These are phyloP conservation scores for Metschnikowia reukaufii DNA, from an alignment of 805 yeast genomes.

Conservation along the genomic window DNA sequence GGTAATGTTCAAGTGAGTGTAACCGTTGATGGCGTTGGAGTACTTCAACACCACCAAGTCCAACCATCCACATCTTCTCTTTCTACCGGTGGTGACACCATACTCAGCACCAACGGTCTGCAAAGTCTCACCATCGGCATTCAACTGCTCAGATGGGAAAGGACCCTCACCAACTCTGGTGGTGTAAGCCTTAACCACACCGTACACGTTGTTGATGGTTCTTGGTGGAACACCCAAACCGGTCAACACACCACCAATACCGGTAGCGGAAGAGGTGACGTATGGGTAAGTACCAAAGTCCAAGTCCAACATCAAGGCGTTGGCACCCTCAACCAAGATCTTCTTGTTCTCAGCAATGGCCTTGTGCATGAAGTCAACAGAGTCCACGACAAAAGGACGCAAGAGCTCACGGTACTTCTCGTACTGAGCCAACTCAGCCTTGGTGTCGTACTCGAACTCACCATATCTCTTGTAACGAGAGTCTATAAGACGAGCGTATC, in stretches of 20 bases:
- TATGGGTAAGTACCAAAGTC: conserved; percentile 98
- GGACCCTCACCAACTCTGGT: conserved; percentile 99
- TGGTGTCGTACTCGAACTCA: conserved; percentile 82
- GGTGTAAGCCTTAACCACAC: conserved; percentile 98
- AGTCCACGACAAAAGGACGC: conserved; percentile 91
- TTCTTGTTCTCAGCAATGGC: conserved; percentile 78
- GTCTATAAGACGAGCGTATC: conserved; percentile 72
- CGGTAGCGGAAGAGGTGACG: conserved; percentile 93
- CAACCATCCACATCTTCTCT: conserved; percentile 99
- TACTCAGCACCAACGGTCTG: conserved; percentile 92
- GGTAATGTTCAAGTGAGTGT: conserved; percentile 91
- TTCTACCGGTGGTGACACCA: conserved; percentile 98
- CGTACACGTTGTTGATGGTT: conserved; percentile 75
- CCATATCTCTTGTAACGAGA: conserved; percentile 92
- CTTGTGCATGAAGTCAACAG: conserved; percentile 77
- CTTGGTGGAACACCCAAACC: conserved; percentile 97
- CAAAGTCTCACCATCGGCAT: conserved; percentile 78
- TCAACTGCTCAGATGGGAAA: conserved; percentile 96
- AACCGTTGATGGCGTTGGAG: conserved; percentile 89
- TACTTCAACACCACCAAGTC: conserved; percentile 93
- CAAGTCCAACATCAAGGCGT: conserved; percentile 94
- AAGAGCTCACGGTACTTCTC: conserved; percentile 69
- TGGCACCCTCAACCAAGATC: conserved; percentile 95
- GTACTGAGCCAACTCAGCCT: conserved; percentile 75
- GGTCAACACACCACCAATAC: conserved; percentile 96